Conservation (phyloP, 2,329 filamentous ascomycete genomes). For the Fusarium siculi region DNA sequence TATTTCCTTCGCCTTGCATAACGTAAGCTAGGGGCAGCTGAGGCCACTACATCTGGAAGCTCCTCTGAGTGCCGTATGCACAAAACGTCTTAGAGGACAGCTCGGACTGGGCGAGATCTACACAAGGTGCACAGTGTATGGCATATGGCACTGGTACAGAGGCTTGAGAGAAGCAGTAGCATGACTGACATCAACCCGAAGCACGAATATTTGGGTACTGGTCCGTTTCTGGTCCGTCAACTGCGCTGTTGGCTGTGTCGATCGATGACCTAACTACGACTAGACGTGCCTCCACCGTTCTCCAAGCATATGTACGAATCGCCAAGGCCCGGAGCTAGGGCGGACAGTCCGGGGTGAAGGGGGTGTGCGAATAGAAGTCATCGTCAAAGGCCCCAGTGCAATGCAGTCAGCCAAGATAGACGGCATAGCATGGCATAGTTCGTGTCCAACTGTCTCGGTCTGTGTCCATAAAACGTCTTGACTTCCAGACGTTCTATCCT, state of each 20-base stretch:
- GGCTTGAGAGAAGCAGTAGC: not conserved
- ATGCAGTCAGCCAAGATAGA: constrained; percentile 17
- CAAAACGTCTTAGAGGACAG: not conserved
- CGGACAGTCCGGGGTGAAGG: constrained; percentile 29
- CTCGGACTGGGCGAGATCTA: not conserved
- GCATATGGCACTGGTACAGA: not conserved
- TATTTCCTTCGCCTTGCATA: constrained; percentile 13
- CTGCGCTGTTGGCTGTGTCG: not conserved
- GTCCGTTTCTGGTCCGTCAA: not conserved
- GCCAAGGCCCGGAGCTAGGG: constrained; percentile 24
- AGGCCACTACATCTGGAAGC: not conserved
- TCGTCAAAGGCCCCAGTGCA: constrained; percentile 8
- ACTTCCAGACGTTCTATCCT: constrained; percentile 8
- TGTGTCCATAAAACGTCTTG: constrained; percentile 35
- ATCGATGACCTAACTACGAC: constrained; percentile 32
- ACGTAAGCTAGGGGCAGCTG: constrained; percentile 16
- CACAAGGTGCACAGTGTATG: not conserved
- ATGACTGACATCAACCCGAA: constrained; percentile 26
- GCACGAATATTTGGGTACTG: constrained; percentile 12
- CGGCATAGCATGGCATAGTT: constrained; percentile 4
- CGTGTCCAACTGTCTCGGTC: constrained; percentile 6
- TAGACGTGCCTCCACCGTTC: constrained; percentile 10
- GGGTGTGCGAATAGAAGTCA: constrained; percentile 27
- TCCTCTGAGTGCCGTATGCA: not conserved
- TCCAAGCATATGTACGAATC: constrained; percentile 19